phyloP scores from a whole-genome alignment of 2,329 filamentous ascomycete species.

The Hansfordia pulvinata region DNA sequence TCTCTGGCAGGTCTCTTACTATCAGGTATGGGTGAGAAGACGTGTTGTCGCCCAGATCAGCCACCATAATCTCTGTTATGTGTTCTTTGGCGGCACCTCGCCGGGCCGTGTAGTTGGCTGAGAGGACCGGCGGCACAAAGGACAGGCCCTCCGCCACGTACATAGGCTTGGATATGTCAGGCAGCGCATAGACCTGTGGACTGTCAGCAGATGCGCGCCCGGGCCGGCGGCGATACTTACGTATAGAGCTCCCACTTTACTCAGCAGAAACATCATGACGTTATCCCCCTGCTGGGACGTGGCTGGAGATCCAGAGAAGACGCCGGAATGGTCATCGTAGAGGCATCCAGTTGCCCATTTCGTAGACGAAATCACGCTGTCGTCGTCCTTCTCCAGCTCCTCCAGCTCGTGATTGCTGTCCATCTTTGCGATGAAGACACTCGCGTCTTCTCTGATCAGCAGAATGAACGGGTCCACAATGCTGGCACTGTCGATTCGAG shows the following conservation, averaged over 20 bases:
- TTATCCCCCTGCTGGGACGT: conserved; percentile 26
- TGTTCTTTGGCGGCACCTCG: conserved; percentile 60
- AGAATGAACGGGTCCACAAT: conserved; percentile 80
- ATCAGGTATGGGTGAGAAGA: conserved; percentile 67
- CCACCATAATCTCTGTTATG: conserved; percentile 67
- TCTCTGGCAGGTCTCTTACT: conserved; percentile 48
- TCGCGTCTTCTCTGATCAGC: conserved; percentile 72
- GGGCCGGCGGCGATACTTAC: conserved; percentile 32
- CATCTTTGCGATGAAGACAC: conserved; percentile 64
- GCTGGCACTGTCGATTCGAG: conserved; percentile 64
- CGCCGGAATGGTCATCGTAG: conserved; percentile 52
- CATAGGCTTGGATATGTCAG: conserved; percentile 56
- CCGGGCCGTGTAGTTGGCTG: conserved; percentile 54
- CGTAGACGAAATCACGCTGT: conserved; percentile 33
- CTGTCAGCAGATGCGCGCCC: conserved; percentile 4
- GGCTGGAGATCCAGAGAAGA: conserved; percentile 32
- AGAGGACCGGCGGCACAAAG: conserved; percentile 65
- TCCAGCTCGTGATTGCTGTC: conserved; percentile 76
- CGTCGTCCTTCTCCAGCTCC: conserved; percentile 55
- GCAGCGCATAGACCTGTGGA: conserved; percentile 60
- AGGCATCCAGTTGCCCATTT: conserved; percentile 78
- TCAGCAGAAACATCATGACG: conserved; percentile 66
- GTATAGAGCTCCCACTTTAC: conserved; percentile 57
- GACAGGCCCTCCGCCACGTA: conserved; percentile 66
- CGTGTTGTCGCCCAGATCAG: conserved; percentile 68